Percentiles rank a stretch among this genome's conserved stretches.
These are phyloP conservation scores for Paraphaeosphaeria minitans DNA, from an alignment of 2,329 filamentous ascomycete species.

Conservation along the genomic window DNA sequence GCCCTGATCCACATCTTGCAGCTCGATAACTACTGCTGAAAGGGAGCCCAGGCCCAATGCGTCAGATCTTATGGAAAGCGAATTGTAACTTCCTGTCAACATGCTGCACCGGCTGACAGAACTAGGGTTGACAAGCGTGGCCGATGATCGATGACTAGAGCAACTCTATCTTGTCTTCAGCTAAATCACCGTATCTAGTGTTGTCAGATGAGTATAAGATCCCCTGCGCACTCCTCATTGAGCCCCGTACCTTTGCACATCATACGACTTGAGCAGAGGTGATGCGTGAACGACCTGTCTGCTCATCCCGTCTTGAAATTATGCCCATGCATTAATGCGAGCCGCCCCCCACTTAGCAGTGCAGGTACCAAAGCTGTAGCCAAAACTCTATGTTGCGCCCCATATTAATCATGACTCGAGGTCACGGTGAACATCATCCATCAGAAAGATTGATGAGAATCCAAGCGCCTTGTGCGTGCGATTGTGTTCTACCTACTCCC, in stretches of 20 bases:
- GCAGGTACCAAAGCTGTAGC: not conserved
- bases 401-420: not conserved
- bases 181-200: not conserved
- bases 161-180: not conserved
- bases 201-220: not conserved
- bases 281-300: not conserved
- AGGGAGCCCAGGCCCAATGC: not conserved
- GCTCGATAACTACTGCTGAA: not conserved
- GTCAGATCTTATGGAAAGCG: not conserved
- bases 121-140: not conserved
- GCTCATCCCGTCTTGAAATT: not conserved
- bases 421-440: not conserved
- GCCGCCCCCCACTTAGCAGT: not conserved
- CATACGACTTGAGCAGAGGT: not conserved
- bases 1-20: not conserved
- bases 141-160: not conserved
- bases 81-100: not conserved
- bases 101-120: not conserved
- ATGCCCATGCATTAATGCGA: not conserved
- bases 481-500: not conserved
- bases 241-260: not conserved
- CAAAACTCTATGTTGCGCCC: not conserved
- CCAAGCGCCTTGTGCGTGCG: not conserved
- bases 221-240: not conserved
- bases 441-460: not conserved